Evolutionary conservation across 1,284 basidiomycete genomes (phyloP), one percentile per base, ranked within the genome.

Genomic region (Inonotus obliquus): DNA sequence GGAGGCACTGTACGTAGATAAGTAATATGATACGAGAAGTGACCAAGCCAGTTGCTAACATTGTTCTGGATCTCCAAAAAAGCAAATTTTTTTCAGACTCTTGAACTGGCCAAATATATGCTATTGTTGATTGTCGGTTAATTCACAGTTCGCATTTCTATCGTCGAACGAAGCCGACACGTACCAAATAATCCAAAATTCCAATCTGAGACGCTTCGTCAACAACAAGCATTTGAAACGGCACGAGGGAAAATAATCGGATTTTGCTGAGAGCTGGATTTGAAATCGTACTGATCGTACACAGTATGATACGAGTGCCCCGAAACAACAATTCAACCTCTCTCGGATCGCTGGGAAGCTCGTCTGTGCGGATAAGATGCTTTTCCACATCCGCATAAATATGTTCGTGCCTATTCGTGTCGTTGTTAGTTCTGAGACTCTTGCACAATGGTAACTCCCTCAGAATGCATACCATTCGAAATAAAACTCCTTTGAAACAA

Each of bases 201-300:
- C 76, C 73, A 27, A 81, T 80, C 57, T 81, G 80, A 0, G 77
- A 79, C 0, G 79, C 79, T 66, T 81, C 80, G 61, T 81, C 79
- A 32, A 81, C 68, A 29, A 81, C 71, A 1, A 81, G 70, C 19
- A 70, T 68, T 39, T 72, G 69, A 17, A 79, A 65, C 2, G 77
- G 79, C 1, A 79, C 67, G 3, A 75, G 54, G 0, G 67, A 48
- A 64, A 74, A 76, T 2, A 75, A 57, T 1, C 74, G 70, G 23
- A 68, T 67, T 1, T 66, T 59, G 2, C 71, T 65, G 38, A 80
- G 61, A 0, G 58, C 65, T 1, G 75, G 75, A 55, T 77, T 78
- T 4, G 77, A 79, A 5, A 81, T 69, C 71, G 76, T 78, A 59
- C 75, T 74, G 17, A 81, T 60, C 0, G 79, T 80, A 29, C 73